A percentile compares a stretch with the other conserved stretches of the same genome.
phyloP scores from a whole-genome alignment of 2,329 filamentous ascomycete species.

The Trichoderma sp. region DNA sequence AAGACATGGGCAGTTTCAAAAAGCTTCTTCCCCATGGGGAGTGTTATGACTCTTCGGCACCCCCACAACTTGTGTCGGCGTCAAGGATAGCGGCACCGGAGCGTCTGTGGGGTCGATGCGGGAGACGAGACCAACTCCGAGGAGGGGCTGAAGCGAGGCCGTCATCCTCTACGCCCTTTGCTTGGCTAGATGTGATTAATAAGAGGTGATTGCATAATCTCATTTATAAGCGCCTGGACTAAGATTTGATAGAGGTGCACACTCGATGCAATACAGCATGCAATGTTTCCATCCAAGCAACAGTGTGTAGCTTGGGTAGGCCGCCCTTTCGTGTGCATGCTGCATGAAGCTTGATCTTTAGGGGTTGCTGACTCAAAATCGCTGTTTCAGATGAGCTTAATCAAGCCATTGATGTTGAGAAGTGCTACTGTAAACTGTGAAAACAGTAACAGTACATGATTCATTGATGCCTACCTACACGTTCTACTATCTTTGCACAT shows the following conservation, averaged over 20 bases:
- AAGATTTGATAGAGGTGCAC: not conserved
- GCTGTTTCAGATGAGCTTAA: not conserved
- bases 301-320: not conserved
- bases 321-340: not conserved
- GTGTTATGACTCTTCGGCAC: constrained; percentile 14
- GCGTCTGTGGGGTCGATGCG: constrained; percentile 2
- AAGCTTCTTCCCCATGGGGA: constrained; percentile 18
- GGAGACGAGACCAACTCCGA: not conserved
- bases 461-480: too few species aligned
- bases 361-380: not conserved
- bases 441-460: too few species aligned
- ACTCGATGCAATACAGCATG: not conserved
- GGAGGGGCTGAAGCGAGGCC: not conserved
- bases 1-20: not conserved
- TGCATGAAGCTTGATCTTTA: not conserved
- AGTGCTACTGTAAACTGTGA: not conserved
- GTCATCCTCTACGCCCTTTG: not conserved
- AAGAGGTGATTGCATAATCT: not conserved
- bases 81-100: constrained; percentile 7
- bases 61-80: constrained; percentile 5
- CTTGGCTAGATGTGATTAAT: not conserved
- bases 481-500: not conserved
- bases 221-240: not conserved
- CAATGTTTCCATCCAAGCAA: not conserved
- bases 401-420: not conserved